Evolutionary conservation across 1,139 yeast genomes (phyloP).

Genomic region (Sugiyamaella novakii): DNA sequence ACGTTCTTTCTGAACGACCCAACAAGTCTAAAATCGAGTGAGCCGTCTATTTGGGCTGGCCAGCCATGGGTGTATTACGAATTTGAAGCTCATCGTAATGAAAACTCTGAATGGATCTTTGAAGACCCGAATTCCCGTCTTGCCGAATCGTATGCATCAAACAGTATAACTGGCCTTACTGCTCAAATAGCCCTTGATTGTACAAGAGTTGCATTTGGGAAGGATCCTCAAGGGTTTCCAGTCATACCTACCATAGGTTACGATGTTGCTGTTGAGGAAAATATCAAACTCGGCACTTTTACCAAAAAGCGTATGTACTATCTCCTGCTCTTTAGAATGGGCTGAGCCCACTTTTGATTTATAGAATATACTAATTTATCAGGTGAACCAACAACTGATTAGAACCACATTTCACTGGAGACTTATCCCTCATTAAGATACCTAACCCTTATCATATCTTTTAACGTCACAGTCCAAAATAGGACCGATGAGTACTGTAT

Average conservation of each 20-base stretch:
- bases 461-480: no score
- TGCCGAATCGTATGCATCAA: constrained; percentile 20
- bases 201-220: constrained; percentile 30
- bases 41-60: constrained; percentile 25
- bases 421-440: no score
- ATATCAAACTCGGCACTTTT: constrained; percentile 83
- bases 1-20: constrained; percentile 24
- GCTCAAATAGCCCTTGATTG: constrained; percentile 40
- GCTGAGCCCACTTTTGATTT: not conserved
- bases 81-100: constrained; percentile 22
- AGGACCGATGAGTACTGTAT: not conserved
- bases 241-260: constrained; percentile 44
- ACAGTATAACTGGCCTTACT: constrained; percentile 35
- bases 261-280: constrained; percentile 66
- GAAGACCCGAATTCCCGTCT: constrained; percentile 17
- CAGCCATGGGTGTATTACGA: constrained; percentile 30
- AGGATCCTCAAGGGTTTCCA: constrained; percentile 24
- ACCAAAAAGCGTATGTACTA: constrained; percentile 56
- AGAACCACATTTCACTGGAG: no score
- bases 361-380: no score
- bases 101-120: constrained; percentile 23
- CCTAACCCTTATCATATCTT: no score
- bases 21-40: constrained; percentile 8
- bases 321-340: not conserved
- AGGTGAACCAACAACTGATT: not conserved